These are phyloP conservation scores for Stagonosporopsis vannaccii DNA, from an alignment of 2,329 filamentous ascomycete species.

Conservation along the genomic window DNA sequence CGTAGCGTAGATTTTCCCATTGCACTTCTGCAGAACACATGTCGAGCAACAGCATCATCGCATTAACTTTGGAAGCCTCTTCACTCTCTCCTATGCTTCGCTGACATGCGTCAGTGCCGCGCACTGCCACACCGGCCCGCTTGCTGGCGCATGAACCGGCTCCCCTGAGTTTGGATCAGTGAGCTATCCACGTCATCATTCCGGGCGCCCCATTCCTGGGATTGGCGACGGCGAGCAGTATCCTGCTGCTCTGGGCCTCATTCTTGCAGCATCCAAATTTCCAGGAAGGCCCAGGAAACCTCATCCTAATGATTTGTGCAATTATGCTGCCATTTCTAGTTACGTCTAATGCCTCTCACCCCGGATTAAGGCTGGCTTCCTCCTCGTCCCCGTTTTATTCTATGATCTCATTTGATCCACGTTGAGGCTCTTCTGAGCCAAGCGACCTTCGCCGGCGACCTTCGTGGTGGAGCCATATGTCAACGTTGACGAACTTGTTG, in stretches of 20 bases:
- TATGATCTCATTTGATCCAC: conserved; percentile 13
- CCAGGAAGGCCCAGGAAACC: not conserved
- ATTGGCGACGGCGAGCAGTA: conserved; percentile 9
- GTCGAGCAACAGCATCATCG: conserved; percentile 1
- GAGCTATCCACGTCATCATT: conserved; percentile 32
- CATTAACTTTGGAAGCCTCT: not conserved
- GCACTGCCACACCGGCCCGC: conserved; percentile 15
- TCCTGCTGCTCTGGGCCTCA: conserved; percentile 9
- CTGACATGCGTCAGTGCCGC: conserved; percentile 20
- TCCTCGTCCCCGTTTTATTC: not conserved
- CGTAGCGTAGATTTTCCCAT: not conserved
- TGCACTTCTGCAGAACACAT: not conserved
- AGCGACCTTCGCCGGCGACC: conserved; percentile 5
- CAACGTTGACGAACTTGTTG: not conserved
- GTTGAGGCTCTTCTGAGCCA: conserved; percentile 7
- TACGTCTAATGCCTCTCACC: not conserved
- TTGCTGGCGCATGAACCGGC: conserved; percentile 20
- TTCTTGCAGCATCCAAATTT: not conserved
- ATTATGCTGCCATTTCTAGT: too few relatives aligned
- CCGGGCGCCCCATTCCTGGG: conserved; percentile 14
- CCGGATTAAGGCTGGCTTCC: conserved; percentile 8
- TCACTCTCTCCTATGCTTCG: not conserved
- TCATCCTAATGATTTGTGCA: not conserved
- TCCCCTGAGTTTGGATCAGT: conserved; percentile 27
- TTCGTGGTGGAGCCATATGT: conserved; percentile 6